Base-by-base conservation (phyloP, 306 rosid genomes). In the Cucumis cinereus region DNA sequence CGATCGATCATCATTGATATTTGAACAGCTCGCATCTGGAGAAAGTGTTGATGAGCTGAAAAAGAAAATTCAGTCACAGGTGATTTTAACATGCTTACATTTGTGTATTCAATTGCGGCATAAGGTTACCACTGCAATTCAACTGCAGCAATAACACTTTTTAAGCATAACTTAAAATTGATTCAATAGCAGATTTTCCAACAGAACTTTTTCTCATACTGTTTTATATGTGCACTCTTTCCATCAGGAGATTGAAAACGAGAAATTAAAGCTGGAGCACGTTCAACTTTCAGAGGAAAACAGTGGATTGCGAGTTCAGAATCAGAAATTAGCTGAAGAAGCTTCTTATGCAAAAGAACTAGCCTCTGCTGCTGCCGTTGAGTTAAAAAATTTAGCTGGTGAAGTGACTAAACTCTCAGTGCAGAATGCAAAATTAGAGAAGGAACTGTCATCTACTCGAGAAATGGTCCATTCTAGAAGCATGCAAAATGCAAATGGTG, bases 331-430 rank as follows among this genome's bases (percentile, higher is more conserved):
- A 70, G 91, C 97, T 11, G 99, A 92, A 85, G 99, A 95, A 89
- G 98, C 99, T 82, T 90, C 93, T 57, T 95, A 95, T 83, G 99
- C 99, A 64, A 95, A 92, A 79, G 99, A 95, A 79, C 83, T 95
- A 76, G 99, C 99, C 40, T 92, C 99, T 75, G 99, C 99, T 78
- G 99, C 99, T 79, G 99, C 99, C 58, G 93, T 95, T 64, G 99
- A 95, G 79, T 81, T 95, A 80, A 95, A 95, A 86, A 95, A 92
- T 89, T 85, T 95, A 89, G 99, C 98, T 45, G 85, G 96, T 83
- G 98, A 95, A 87, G 97, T 95, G 81, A 95, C 98, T 17, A 95
- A 89, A 83, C 88, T 92, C 72, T 90, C 99, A 63, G 64, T 90
- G 78, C 98, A 90, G 80, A 92, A 82, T 82, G 88, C 96, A 7